These are phyloP conservation scores for Boletales sp. DNA, from an alignment of 768 basidiomycete species.

Conservation along the genomic window DNA sequence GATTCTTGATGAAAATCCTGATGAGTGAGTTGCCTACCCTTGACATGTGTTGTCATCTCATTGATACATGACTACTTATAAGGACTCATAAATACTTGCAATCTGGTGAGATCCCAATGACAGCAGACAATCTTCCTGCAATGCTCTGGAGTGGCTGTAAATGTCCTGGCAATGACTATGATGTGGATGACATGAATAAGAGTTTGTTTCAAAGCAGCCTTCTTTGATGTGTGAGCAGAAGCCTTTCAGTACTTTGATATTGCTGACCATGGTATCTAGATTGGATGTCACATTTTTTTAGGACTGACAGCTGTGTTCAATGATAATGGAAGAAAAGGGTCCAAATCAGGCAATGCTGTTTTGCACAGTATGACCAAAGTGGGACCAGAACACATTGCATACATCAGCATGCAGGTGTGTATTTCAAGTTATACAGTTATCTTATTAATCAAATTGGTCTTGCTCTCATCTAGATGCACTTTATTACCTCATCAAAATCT, in stretches of 20 bases:
- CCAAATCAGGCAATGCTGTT: constrained; percentile 1
- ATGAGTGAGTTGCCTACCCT: background rate
- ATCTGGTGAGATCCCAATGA: background rate
- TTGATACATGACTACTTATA: background rate
- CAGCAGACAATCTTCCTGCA: background rate
- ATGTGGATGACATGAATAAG: background rate
- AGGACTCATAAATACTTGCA: background rate
- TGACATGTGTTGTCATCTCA: background rate
- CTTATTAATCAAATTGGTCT: too few species aligned
- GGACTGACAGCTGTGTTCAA: background rate
- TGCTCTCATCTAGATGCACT: background rate
- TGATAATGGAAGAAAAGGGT: background rate
- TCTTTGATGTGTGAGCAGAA: background rate
- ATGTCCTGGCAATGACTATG: constrained; percentile 2
- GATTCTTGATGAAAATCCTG: background rate
- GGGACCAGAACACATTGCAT: constrained; percentile 6
- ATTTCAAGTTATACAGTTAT: background rate
- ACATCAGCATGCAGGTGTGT: constrained; percentile 9
- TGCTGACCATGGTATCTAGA: too few species aligned
- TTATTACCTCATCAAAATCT: background rate
- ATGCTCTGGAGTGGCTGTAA: constrained; percentile 1
- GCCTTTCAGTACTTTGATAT: too few species aligned
- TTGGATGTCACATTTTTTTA: constrained; percentile 5
- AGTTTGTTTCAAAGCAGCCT: background rate
- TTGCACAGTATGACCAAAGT: constrained; percentile 11